Percentiles rank a stretch among this genome's conserved stretches.
Evolutionary conservation across 2,329 filamentous ascomycete species (phyloP).

Genomic region (Emericellopsis cladophorae): DNA sequence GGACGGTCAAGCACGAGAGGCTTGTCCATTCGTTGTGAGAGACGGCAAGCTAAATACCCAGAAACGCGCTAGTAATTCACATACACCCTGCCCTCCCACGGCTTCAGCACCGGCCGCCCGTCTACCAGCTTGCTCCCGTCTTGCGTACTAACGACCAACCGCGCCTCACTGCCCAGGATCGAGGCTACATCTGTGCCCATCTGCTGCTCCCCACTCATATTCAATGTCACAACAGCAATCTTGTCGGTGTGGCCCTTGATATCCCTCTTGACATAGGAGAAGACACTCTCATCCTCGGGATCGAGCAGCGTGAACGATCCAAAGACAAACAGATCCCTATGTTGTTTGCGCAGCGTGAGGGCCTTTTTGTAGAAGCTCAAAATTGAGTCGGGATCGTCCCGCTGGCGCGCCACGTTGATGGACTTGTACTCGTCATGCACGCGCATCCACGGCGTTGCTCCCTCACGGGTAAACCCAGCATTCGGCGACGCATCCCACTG

Average conservation of each 20-base stretch:
- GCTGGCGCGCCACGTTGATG: conserved; percentile 9
- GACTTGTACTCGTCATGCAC: conserved; percentile 9
- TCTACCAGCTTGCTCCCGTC: conserved; percentile 2
- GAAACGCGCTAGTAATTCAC: conserved; percentile 1
- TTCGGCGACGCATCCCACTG: conserved; percentile 37
- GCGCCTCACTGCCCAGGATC: conserved; percentile 8
- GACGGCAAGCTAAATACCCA: not conserved
- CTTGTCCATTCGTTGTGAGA: conserved; percentile 17
- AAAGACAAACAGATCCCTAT: conserved; percentile 47
- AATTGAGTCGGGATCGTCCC: conserved; percentile 22
- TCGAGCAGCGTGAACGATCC: conserved; percentile 43
- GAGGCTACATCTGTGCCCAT: conserved; percentile 10
- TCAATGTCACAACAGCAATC: conserved; percentile 27
- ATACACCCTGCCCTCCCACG: conserved; percentile 16
- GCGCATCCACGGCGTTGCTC: conserved; percentile 11
- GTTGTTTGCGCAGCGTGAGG: conserved; percentile 36
- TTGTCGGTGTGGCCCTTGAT: conserved; percentile 8
- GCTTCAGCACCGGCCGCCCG: conserved; percentile 4
- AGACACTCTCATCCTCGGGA: conserved; percentile 37
- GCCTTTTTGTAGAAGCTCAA: conserved; percentile 46
- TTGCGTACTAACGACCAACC: conserved; percentile 14
- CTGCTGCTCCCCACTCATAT: conserved; percentile 28
- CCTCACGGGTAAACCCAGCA: conserved; percentile 24
- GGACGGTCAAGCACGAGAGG: conserved; percentile 20
- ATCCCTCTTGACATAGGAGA: conserved; percentile 37